A percentile compares a stretch with the other conserved stretches of the same genome.
Evolutionary conservation across 2,329 filamentous ascomycete genomes (phyloP).

Genomic region (Penicillium sp.): DNA sequence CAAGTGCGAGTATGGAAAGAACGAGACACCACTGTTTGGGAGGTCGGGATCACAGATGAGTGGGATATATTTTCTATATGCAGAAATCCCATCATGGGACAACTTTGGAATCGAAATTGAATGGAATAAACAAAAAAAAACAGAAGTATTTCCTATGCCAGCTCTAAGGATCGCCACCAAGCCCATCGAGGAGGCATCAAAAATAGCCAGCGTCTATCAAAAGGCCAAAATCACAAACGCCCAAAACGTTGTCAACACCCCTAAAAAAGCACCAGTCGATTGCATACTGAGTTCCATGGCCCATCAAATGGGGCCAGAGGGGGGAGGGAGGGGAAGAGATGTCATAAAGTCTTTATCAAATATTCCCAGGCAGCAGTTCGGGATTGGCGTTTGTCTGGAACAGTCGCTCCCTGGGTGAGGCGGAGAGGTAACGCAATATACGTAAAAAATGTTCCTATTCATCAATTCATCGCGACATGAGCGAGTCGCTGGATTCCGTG

Average conservation of each 20-base stretch:
- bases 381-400: constrained; percentile 9
- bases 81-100: constrained; percentile 16
- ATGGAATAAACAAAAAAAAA: constrained; percentile 13
- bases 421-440: constrained; percentile 3
- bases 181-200: constrained; percentile 8
- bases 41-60: constrained; percentile 10
- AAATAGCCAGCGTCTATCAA: constrained; percentile 14
- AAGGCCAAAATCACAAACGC: constrained; percentile 21
- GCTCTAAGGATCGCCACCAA: constrained; percentile 15
- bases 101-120: constrained; percentile 12
- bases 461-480: constrained; percentile 32
- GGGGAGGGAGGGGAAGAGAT: constrained; percentile 10
- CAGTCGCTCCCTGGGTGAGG: constrained; percentile 8
- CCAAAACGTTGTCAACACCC: constrained; percentile 17
- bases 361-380: constrained; percentile 5
- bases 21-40: background rate
- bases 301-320: constrained; percentile 10
- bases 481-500: constrained; percentile 37
- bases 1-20: constrained; percentile 3
- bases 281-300: constrained; percentile 9
- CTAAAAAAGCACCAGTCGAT: constrained; percentile 15
- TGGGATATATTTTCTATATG: constrained; percentile 25
- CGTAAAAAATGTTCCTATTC: background rate
- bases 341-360: constrained; percentile 17
- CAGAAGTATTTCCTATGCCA: constrained; percentile 13